These are phyloP conservation scores for Lolium rigidum DNA, from an alignment of 176 grass and related monocot genomes.

Conservation along the genomic window DNA sequence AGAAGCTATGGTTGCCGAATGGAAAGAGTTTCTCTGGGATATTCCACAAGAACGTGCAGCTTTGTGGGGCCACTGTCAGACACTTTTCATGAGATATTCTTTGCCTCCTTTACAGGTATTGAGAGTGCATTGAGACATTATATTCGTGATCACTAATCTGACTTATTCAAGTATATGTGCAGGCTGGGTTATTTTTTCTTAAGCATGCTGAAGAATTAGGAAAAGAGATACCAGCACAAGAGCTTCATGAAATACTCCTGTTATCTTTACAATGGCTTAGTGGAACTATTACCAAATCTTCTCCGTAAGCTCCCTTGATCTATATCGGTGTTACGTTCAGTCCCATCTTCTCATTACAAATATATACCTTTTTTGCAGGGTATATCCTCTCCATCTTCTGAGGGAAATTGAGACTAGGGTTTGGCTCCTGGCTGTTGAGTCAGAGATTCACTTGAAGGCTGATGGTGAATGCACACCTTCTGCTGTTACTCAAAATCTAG, in stretches of 20 bases:
- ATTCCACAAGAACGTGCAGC: slow-evolving; percentile 93
- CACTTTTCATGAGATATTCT: slow-evolving; percentile 83
- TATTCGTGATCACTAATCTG: not conserved
- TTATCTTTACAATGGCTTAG: slow-evolving; percentile 97
- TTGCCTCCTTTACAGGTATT: slow-evolving; percentile 78
- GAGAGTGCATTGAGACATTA: slow-evolving; percentile 12
- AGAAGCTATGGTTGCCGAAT: slow-evolving; percentile 97
- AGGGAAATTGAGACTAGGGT: slow-evolving; percentile 98
- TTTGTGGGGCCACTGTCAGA: slow-evolving; percentile 94
- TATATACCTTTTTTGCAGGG: slow-evolving; percentile 56
- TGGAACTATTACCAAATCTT: slow-evolving; percentile 88
- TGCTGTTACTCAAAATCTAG: slow-evolving; percentile 61
- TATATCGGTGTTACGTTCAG: not conserved
- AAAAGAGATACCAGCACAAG: slow-evolving; percentile 81
- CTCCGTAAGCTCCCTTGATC: slow-evolving; percentile 67
- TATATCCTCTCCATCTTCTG: slow-evolving; percentile 94
- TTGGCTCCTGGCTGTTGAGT: slow-evolving; percentile 96
- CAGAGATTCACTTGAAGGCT: slow-evolving; percentile 75
- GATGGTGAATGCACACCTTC: slow-evolving; percentile 63
- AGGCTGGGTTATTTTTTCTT: slow-evolving; percentile 96
- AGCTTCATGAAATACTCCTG: slow-evolving; percentile 93
- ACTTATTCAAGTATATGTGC: slow-evolving; percentile 27
- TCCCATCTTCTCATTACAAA: slow-evolving; percentile 26
- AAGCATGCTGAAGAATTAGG: slow-evolving; percentile 95
- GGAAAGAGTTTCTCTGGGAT: slow-evolving; percentile 99